Evolutionary conservation across 805 yeast genomes (phyloP), one percentile per base, ranked within the genome.

Genomic region (Sungouiozyma intestinalis): DNA sequence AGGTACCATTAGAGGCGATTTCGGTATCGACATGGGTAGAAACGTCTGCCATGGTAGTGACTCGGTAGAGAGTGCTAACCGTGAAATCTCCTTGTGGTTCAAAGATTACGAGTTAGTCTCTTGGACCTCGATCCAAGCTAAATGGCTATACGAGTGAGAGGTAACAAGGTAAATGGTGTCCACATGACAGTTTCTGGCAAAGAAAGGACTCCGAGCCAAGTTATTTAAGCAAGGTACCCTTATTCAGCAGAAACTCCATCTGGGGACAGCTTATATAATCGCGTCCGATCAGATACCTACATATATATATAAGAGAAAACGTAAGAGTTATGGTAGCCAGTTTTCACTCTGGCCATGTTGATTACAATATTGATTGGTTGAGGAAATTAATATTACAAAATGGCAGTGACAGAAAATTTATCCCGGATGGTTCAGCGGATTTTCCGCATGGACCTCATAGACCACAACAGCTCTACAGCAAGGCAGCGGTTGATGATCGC

Each of bases 1-100:
- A 70, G 99, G 99, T 71, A 92, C 99, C 72, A 92, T 92, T 78
- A 87, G 99, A 77, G 97, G 95, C 69, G 99, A 92, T 75, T 92
- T 72, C 59, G 98, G 97, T 68, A 73, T 92, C 61, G 98, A 92
- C 73, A 86, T 85, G 79, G 98, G 99, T 68, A 87, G 99, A 82
- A 92, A 92, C 79, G 95, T 92, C 63, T 76, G 84, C 68, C 99
- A 92, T 79, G 98, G 98, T 70, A 90, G 97, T 57, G 99, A 92
- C 79, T 87, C 97, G 51, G 98, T 92, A 62, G 98, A 90, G 74
- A 74, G 81, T 58, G 99, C 99, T 62, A 71, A 86, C 70, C 85
- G 84, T 77, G 99, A 92, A 79, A 92, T 92, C 58, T 80, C 65
- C 56, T 77, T 92, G 64, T 92, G 99, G 99, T 92, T 92, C 88